A percentile compares a stretch with the other conserved stretches of the same genome.
phyloP scores from a whole-genome alignment of 2,329 filamentous ascomycete genomes.

The Penicillium freii region DNA sequence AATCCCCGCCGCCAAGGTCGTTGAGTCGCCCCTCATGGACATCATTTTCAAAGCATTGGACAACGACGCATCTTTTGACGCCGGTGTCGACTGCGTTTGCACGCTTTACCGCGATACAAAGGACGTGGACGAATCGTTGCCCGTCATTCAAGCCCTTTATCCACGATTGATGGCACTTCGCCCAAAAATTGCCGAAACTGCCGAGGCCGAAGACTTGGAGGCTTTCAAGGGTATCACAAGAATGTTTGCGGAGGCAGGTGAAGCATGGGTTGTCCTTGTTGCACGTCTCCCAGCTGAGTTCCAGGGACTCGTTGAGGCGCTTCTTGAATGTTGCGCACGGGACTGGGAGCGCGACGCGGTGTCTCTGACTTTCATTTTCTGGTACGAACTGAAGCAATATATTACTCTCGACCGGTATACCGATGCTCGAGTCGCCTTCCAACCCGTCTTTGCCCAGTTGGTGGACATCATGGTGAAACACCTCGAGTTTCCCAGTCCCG shows the following conservation, averaged over 20 bases:
- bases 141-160: conserved; percentile 77
- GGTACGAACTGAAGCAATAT: conserved; percentile 98
- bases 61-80: conserved; percentile 74
- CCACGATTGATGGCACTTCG: conserved; percentile 74
- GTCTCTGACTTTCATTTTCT: conserved; percentile 91
- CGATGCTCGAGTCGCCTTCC: conserved; percentile 70
- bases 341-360: conserved; percentile 91
- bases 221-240: conserved; percentile 84
- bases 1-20: conserved; percentile 77
- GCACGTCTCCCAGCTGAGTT: conserved; percentile 80
- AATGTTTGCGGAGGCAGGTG: conserved; percentile 87
- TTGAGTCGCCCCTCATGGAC: conserved; percentile 80
- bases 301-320: conserved; percentile 77
- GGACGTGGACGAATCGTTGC: conserved; percentile 86
- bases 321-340: conserved; percentile 85
- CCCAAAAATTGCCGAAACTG: conserved; percentile 71
- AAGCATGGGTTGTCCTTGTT: conserved; percentile 90
- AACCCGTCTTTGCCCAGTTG: conserved; percentile 81
- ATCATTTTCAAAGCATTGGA: conserved; percentile 75
- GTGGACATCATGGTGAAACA: conserved; percentile 92
- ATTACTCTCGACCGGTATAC: conserved; percentile 87
- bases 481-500: conserved; percentile 78
- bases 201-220: conserved; percentile 79
- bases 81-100: conserved; percentile 88
- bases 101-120: conserved; percentile 87